Evolutionary conservation across 2,329 filamentous ascomycete genomes (phyloP), one percentile per base, ranked within the genome.

Genomic region (Paecilomyces sp.): DNA sequence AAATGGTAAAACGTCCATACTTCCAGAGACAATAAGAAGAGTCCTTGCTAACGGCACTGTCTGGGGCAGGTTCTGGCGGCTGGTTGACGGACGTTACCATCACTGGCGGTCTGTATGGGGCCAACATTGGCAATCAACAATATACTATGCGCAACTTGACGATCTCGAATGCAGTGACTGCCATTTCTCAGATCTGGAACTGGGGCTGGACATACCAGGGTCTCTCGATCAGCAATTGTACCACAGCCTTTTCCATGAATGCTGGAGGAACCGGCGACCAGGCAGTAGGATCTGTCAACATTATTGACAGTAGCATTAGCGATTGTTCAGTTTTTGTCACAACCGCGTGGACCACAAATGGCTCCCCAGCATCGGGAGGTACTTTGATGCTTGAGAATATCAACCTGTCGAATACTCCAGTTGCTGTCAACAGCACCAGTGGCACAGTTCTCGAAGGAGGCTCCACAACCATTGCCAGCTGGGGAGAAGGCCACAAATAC

Each of bases 51-150:
- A 22, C 18, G n/a, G 24, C 6, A 50, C 30, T 55, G 18, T n/a
- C 1, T 18, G 24, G 2, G 5, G 33, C 13, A 72, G 74, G 80
- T 31, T 85, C 83, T 57, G 85, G 82, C 60, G 84, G 84, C 33
- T 86, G 84, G 68, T 78, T 88, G 70, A 79, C 77, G 50, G 85
- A 88, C 63, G 70, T 86, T 5, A 75, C 75, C 54, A 87, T 88
- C 74, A 82, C 80, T 52, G 86, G 86, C 56, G 87, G 87, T 30
- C 75, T 77, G 8, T 80, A 84, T 58, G 85, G 86, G 54, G 82
- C 79, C 55, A 83, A 83, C 66, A 74, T 86, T 60, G 86, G 86
- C 28, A 86, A 82, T 61, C 87, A 90, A 74, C 87, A 89, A 64
- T 85, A 83, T 64, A 88, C 85, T 0, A 83, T 81, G 60, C 78